Base-by-base conservation (phyloP, 495 filamentous ascomycete species). In the Penicilliopsis zonata region DNA sequence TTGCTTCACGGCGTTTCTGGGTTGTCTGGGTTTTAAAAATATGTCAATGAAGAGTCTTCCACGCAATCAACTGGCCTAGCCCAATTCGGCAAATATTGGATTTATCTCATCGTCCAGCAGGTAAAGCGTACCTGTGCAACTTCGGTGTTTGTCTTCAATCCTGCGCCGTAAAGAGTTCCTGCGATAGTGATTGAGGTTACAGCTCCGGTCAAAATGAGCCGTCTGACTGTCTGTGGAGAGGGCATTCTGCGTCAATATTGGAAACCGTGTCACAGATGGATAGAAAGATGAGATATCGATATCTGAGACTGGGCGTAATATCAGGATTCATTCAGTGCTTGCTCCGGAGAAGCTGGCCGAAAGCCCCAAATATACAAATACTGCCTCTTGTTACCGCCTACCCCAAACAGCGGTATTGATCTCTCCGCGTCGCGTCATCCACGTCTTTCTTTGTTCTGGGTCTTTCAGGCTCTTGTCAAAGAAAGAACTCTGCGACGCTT, bases 151-250 rank as follows among this genome's bases (percentile, higher is more conserved):
- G 56, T 65, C 47, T 72, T 73, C 28, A 73, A 18, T 3, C 66
- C 61, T 18, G 70, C 70, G 9, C 70, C 70, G 38, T 72, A 73
- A 24, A 65, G 59, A 10, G 64, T 59, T 12, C 70, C 69, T 1
- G 57, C 57, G 15, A 62, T 65, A 4, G 67, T 69, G n/a, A 70
- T 57, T 5, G 61, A 55, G 8, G 57, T 53, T 5, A 69, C 59
- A 4, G 67, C 55, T 9, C 47, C 55, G 2, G 70, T 61, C 30
- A 68, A 43, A 3, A 72, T 48, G n/a, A 70, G 23, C 10, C 47
- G 52, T 26, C 47, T 46, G 0, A 51, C 21, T 30, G 58, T 60
- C 15, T 45, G 43, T 32, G 50, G 47, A 9, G 44, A 43, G 3
- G 42, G 39, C 45, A 52, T 54, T 19, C 9, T 18, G 28, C n/a